Conservation (phyloP, 129 eudicot genomes). For the Oenanthe sinensis region DNA sequence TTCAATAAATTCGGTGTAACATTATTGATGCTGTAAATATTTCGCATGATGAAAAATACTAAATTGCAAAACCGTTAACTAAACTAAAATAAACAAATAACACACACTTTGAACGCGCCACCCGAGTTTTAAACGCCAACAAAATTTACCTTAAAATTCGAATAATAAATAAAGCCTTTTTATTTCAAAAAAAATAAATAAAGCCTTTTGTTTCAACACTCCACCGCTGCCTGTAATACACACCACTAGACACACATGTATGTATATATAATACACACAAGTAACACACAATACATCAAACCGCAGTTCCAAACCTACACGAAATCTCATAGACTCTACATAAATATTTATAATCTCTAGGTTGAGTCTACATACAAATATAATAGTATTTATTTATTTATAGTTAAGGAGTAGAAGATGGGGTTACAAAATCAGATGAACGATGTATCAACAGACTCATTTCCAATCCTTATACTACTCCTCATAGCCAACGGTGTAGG, state of each 20-base stretch:
- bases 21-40: neutral
- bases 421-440: constrained; percentile 60
- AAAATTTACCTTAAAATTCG: neutral
- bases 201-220: neutral
- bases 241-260: neutral
- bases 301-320: neutral
- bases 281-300: neutral
- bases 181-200: neutral
- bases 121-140: neutral
- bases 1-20: too few species aligned
- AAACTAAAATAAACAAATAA: too few species aligned
- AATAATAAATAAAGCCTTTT: neutral
- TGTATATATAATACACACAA: neutral
- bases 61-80: neutral
- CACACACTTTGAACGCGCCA: neutral
- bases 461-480: constrained; percentile 32
- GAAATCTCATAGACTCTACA: neutral
- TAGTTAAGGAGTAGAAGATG: constrained; percentile 23
- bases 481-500: constrained; percentile 40
- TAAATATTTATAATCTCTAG: too few species aligned
- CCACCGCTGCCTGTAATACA: neutral
- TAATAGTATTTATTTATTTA: too few species aligned
- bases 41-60: too few species aligned
- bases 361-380: too few species aligned
- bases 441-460: constrained; percentile 61